Percentiles rank a stretch among this genome's conserved stretches.
Evolutionary conservation across 768 basidiomycete species (phyloP).

Genomic region (Mycena capillaripes): DNA sequence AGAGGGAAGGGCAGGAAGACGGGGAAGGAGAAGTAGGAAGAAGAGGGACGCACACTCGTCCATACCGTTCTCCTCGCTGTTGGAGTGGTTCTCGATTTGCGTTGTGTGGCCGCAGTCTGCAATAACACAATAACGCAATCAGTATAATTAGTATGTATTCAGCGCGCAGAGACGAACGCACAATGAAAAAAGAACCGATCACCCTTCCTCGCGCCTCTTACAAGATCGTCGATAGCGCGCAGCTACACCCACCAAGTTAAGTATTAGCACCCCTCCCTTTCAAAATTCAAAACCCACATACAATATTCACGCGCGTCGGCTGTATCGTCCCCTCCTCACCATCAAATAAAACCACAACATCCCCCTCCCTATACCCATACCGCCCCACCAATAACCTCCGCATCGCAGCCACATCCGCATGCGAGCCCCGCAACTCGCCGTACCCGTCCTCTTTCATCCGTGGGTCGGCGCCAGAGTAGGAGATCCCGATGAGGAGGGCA

Average conservation of each 20-base stretch:
- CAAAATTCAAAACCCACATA: neutral
- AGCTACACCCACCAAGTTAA: conserved; percentile 46
- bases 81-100: conserved; percentile 51
- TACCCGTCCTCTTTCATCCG: too few relatives aligned
- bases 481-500: conserved; percentile 33
- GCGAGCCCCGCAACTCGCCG: conserved; percentile 23
- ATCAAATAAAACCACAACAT: conserved; percentile 24
- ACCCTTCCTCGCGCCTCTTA: conserved; percentile 57
- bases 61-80: conserved; percentile 55
- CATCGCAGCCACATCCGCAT: conserved; percentile 26
- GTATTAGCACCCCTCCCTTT: too few relatives aligned
- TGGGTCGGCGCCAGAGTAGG: neutral
- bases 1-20: neutral
- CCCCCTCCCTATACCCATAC: conserved; percentile 23
- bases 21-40: neutral
- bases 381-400: conserved; percentile 3
- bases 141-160: too few relatives aligned
- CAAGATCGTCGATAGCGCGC: conserved; percentile 58
- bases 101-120: conserved; percentile 60
- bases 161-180: conserved; percentile 49
- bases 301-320: conserved; percentile 35
- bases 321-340: neutral
- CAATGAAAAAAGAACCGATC: conserved; percentile 74
- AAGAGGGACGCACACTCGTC: conserved; percentile 53
- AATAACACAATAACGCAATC: conserved; percentile 1